Base-by-base conservation (phyloP, 306 rosid genomes). In the Vigna unguiculata region DNA sequence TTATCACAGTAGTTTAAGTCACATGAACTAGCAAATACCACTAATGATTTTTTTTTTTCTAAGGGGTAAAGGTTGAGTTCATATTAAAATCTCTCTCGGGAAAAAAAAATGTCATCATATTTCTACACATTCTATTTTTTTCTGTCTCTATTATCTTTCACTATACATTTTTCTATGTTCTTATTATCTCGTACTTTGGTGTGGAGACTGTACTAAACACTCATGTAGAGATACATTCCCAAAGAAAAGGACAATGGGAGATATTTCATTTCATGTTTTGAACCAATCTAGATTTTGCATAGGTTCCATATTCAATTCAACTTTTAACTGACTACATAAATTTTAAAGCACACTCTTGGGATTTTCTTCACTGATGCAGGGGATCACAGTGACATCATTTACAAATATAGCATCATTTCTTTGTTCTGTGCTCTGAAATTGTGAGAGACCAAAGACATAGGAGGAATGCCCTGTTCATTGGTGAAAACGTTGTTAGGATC, bases 391-490 rank as follows among this genome's bases (percentile, higher is more conserved):
- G 28, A 58, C 20, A 71, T 24, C 59, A 24, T 57, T 32, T 7
- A 70, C 63, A 64, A 52, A 40, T 59, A 21, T 58, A 60, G 30
- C 45, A 71, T 59, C 58, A 34, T 9, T 69, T 59, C 46, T 38
- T 9, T 13, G 59, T 22, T 30, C 9, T 30, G 9, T 52, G 63
- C 60, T 57, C 76, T 75, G 17, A 71, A 64, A 63, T 43, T 47
- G 25, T 21, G 57, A 43, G 75, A 72, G 51, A 20, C 36, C 43
- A 62, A 51, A 2, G 80, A 70, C 19, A 32, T 34, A 0, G 97
- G 97, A 78, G 90, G 96, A 83, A 90, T 88, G 38, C 96, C 92
- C 79, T 90, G 97, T 46, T 83, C 82, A 78, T 92, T 85, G 5
- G 71, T 80, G 84, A 92, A 92, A 64, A 88, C 78, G 59, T 92